These are phyloP conservation scores for Moesziomyces globuligerus DNA, from an alignment of 1,284 basidiomycete genomes.

Conservation along the genomic window DNA sequence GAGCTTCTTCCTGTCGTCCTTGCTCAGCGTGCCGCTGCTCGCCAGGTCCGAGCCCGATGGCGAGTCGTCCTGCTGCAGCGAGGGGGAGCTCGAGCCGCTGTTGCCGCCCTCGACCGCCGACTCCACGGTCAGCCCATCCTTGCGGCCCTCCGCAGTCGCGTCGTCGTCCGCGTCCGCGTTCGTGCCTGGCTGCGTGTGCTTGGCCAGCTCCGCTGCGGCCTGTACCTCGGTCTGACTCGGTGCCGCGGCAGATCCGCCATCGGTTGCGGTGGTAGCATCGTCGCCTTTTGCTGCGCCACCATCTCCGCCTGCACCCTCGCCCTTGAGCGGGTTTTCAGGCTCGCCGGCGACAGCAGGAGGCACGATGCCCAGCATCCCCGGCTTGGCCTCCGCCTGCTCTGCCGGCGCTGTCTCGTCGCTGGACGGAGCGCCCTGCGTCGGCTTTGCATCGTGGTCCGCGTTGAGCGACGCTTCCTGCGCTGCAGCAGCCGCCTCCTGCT, in stretches of 20 bases:
- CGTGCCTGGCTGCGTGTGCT: slow-evolving; percentile 12
- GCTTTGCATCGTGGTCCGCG: slow-evolving; percentile 5
- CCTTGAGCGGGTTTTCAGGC: slow-evolving; percentile 29
- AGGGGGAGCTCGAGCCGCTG: slow-evolving; percentile 30
- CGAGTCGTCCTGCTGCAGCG: slow-evolving; percentile 23
- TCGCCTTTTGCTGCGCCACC: neutral
- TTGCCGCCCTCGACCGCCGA: slow-evolving; percentile 1
- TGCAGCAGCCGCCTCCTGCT: slow-evolving; percentile 56
- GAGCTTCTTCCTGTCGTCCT: slow-evolving; percentile 41
- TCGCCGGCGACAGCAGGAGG: slow-evolving; percentile 42
- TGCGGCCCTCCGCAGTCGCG: slow-evolving; percentile 2
- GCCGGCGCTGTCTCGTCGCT: neutral
- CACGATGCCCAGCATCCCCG: slow-evolving; percentile 46
- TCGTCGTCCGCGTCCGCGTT: slow-evolving; percentile 1
- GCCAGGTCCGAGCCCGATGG: slow-evolving; percentile 37
- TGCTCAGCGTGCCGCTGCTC: slow-evolving; percentile 31
- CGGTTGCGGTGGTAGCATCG: neutral
- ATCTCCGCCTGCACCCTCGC: neutral
- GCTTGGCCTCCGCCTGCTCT: slow-evolving; percentile 7
- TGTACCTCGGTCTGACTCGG: slow-evolving; percentile 15
- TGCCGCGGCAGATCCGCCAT: slow-evolving; percentile 6
- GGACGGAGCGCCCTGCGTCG: slow-evolving; percentile 2
- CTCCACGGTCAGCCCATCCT: slow-evolving; percentile 10
- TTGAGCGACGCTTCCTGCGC: slow-evolving; percentile 15
- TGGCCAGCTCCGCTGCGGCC: slow-evolving; percentile 18